Conservation (phyloP, 2,329 filamentous ascomycete genomes). For the Tolypocladium pustulatum region DNA sequence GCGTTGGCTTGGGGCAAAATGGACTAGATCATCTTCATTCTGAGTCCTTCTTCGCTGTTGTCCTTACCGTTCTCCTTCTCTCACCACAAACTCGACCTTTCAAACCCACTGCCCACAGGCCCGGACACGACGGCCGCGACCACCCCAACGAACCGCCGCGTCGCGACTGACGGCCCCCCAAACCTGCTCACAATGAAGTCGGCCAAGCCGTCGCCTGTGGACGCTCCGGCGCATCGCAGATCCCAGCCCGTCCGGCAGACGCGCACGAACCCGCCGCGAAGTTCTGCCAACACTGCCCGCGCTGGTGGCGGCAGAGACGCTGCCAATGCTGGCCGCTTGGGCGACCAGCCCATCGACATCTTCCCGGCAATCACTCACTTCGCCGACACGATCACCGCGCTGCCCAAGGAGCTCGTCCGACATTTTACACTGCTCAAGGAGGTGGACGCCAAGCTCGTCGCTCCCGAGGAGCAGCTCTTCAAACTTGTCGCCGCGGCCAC, state of each 20-base stretch:
- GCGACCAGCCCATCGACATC: slow-evolving; percentile 54
- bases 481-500: slow-evolving; percentile 60
- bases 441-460: slow-evolving; percentile 93
- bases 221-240: slow-evolving; percentile 41
- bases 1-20: not conserved
- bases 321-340: slow-evolving; percentile 29
- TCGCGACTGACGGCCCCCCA: slow-evolving; percentile 6
- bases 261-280: slow-evolving; percentile 52
- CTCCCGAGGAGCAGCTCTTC: slow-evolving; percentile 72
- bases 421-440: slow-evolving; percentile 96
- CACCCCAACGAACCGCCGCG: not conserved
- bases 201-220: slow-evolving; percentile 33
- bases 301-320: slow-evolving; percentile 32
- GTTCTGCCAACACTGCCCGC: slow-evolving; percentile 36
- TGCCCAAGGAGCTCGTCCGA: slow-evolving; percentile 89
- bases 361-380: slow-evolving; percentile 64
- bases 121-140: not conserved
- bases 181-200: slow-evolving; percentile 42
- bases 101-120: not conserved
- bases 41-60: not conserved
- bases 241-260: slow-evolving; percentile 56
- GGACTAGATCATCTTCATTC: not conserved
- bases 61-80: not conserved
- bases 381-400: slow-evolving; percentile 80
- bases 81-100: not conserved